Conservation (phyloP, 345 rosid species). For the Eucalyptus pauciflora region DNA sequence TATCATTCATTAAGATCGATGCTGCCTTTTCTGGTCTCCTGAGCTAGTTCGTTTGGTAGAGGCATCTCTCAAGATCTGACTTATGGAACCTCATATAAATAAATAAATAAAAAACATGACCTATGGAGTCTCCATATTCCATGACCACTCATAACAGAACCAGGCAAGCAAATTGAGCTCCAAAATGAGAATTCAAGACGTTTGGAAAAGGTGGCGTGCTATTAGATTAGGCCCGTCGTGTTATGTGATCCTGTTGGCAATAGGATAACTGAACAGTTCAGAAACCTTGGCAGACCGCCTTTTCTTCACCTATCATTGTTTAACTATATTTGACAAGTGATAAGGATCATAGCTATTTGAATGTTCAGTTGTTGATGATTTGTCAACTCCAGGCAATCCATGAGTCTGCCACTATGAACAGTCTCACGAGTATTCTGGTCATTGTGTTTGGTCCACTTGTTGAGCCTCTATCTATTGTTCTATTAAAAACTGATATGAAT, state of each 20-base stretch:
- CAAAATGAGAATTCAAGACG: not conserved
- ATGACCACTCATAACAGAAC: not conserved
- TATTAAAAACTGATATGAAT: not conserved
- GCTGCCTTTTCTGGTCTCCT: not conserved
- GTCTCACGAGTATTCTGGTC: not conserved
- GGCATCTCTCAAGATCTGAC: not conserved
- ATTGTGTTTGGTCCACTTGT: not conserved
- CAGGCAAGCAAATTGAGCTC: not conserved
- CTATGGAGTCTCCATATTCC: not conserved
- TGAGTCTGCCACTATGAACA: not conserved
- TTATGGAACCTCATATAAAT: not conserved
- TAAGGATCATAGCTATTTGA: not conserved
- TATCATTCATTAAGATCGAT: not conserved
- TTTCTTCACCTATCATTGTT: not conserved
- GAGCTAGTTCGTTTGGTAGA: not conserved
- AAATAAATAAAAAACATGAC: not conserved
- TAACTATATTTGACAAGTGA: not conserved
- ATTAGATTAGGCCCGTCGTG: not conserved
- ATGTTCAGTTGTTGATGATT: not conserved
- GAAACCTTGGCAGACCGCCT: not conserved
- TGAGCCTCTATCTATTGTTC: not conserved
- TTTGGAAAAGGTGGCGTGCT: not conserved
- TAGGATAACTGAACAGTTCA: not conserved
- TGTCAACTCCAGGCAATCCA: not conserved
- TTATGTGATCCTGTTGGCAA: not conserved